These are phyloP conservation scores for Hypsizygus ulmarius DNA, from an alignment of 1,284 basidiomycete genomes.

Conservation along the genomic window DNA sequence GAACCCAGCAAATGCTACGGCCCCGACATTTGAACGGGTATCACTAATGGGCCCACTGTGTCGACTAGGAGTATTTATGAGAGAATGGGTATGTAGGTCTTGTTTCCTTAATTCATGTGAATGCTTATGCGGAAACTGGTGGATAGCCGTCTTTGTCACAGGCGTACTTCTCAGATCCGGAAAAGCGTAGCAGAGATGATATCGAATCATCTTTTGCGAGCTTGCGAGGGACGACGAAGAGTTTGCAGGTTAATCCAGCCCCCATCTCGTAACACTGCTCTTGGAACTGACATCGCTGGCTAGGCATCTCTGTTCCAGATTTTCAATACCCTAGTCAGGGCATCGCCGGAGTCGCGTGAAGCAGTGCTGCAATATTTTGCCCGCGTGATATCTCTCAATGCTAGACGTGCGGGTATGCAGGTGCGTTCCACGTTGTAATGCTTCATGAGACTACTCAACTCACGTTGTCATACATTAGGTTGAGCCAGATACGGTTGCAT, in stretches of 20 bases:
- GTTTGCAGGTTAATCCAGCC: slow-evolving; percentile 60
- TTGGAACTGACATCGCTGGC: slow-evolving; percentile 7
- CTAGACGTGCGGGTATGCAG: slow-evolving; percentile 87
- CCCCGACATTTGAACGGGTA: slow-evolving; percentile 58
- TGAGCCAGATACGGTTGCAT: slow-evolving; percentile 81
- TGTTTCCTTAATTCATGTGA: neutral
- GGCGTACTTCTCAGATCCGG: slow-evolving; percentile 82
- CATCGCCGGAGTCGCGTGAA: slow-evolving; percentile 79
- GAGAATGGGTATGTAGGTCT: slow-evolving; percentile 65
- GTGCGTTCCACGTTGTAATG: slow-evolving; percentile 32
- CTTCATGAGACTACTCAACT: neutral
- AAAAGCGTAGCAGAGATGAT: slow-evolving; percentile 71
- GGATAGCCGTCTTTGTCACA: slow-evolving; percentile 71
- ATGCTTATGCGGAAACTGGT: slow-evolving; percentile 6
- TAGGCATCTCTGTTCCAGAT: slow-evolving; percentile 84
- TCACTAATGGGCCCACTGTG: slow-evolving; percentile 82
- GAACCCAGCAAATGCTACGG: slow-evolving; percentile 60
- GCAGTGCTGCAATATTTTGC: slow-evolving; percentile 85
- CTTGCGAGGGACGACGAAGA: slow-evolving; percentile 77
- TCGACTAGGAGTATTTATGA: slow-evolving; percentile 78
- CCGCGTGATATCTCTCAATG: slow-evolving; percentile 73
- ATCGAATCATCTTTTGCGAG: slow-evolving; percentile 84
- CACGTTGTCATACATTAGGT: slow-evolving; percentile 48
- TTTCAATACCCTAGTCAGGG: slow-evolving; percentile 85
- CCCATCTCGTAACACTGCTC: neutral